Conservation (phyloP, 352 stramenopile genomes). For the Pythium aristosporum region DNA sequence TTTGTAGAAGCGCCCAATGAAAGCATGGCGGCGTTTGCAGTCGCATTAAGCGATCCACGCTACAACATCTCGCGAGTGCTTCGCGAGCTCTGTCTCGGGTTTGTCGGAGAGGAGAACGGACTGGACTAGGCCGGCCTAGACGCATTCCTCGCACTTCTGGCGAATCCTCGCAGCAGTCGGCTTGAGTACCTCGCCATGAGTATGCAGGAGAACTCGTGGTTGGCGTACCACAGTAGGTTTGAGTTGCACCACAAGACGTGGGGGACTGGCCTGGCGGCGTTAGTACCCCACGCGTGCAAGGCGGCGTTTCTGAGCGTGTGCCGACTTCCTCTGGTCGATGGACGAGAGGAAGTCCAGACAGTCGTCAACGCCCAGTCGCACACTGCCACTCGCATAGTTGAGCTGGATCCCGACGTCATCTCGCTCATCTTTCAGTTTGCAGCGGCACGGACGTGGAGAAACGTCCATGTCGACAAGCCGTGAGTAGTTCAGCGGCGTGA, state of each 20-base stretch:
- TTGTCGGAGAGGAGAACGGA: neutral
- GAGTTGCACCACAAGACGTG: constrained; percentile 8
- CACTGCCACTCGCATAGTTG: neutral
- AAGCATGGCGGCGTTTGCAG: constrained; percentile 6
- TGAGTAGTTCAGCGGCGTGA: neutral
- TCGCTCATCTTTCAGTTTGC: constrained; percentile 5
- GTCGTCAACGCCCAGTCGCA: neutral
- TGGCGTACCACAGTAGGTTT: neutral
- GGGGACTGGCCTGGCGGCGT: neutral
- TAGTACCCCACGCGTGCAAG: neutral
- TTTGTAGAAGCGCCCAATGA: neutral
- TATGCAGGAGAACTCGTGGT: neutral
- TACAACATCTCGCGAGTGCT: constrained; percentile 1
- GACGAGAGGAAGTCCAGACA: neutral
- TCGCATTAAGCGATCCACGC: neutral
- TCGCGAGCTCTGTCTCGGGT: constrained; percentile 11
- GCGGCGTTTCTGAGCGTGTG: constrained; percentile 12
- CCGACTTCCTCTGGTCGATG: neutral
- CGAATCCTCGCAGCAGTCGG: neutral
- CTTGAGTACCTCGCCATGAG: constrained; percentile 15
- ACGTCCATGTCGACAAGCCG: neutral
- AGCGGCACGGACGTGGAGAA: neutral
- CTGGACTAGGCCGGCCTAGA: constrained; percentile 9
- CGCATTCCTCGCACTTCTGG: neutral
- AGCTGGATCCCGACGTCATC: neutral